Evolutionary conservation across 164 flowering plant species (phyloP).

Genomic region (Umbilicus rupestris): DNA sequence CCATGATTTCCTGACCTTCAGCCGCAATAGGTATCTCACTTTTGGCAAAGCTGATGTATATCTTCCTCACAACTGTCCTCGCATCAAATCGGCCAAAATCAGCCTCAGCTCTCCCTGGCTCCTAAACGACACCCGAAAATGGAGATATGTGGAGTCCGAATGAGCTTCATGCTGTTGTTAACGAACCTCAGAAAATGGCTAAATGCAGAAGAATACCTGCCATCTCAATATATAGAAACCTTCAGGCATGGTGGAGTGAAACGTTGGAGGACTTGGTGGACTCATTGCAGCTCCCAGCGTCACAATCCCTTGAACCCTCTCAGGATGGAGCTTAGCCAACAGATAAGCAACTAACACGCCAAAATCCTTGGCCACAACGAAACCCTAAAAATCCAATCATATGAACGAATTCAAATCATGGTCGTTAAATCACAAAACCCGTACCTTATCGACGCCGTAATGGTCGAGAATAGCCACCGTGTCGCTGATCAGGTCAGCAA

Average conservation of each 20-base stretch:
- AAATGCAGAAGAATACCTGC: too few relatives aligned
- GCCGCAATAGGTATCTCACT: conserved; percentile 7
- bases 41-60: conserved; percentile 11
- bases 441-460: conserved; percentile 31
- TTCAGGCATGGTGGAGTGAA: conserved; percentile 25
- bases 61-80: conserved; percentile 14
- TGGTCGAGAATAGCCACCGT: conserved; percentile 27
- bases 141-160: background rate
- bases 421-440: background rate
- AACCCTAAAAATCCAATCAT: conserved; percentile 23
- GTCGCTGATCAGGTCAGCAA: conserved; percentile 26
- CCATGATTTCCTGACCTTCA: conserved; percentile 50
- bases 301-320: conserved; percentile 30
- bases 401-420: background rate
- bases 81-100: conserved; percentile 45
- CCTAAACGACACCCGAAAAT: too few relatives aligned
- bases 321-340: conserved; percentile 29
- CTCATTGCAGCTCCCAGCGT: conserved; percentile 38
- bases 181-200: too few relatives aligned
- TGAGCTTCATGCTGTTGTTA: too few relatives aligned
- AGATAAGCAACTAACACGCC: conserved; percentile 28
- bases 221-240: conserved; percentile 55
- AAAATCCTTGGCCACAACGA: conserved; percentile 40
- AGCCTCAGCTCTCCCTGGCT: conserved; percentile 68
- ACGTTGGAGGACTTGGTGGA: conserved; percentile 18